Evolutionary conservation across 768 basidiomycete species (phyloP).

Genomic region (Boletellus emodensis): DNA sequence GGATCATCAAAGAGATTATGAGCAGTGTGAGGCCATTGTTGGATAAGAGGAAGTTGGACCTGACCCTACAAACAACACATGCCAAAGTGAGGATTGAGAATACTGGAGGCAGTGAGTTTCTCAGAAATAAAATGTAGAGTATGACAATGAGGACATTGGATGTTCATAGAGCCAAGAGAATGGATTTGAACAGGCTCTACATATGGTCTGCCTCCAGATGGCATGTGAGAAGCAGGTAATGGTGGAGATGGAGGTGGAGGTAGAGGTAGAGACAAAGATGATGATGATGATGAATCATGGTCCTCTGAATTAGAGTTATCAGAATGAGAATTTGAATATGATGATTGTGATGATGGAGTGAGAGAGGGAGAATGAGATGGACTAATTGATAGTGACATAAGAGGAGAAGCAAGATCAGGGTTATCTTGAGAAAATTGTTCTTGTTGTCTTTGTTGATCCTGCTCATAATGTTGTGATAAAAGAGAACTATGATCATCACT

Average conservation of each 20-base stretch:
- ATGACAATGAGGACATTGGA: slow-evolving; percentile 14
- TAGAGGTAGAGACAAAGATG: no score
- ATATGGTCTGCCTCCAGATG: slow-evolving; percentile 9
- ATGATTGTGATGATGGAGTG: neutral
- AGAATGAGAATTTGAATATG: no score
- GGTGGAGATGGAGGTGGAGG: neutral
- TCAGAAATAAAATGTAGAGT: slow-evolving; percentile 15
- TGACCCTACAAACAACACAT: slow-evolving; percentile 29
- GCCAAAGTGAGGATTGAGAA: slow-evolving; percentile 15
- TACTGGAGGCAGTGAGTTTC: neutral
- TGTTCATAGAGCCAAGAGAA: slow-evolving; percentile 2
- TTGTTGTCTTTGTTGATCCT: neutral
- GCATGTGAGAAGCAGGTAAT: neutral
- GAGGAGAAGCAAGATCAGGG: neutral
- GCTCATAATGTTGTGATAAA: neutral
- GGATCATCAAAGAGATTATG: slow-evolving; percentile 15
- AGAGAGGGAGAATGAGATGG: neutral
- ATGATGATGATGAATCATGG: accelerated
- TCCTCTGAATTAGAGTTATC: no score
- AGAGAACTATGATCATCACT: neutral
- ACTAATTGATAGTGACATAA: no score
- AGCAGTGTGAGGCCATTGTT: slow-evolving; percentile 11
- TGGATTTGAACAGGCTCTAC: slow-evolving; percentile 5
- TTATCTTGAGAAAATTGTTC: neutral
- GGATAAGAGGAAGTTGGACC: slow-evolving; percentile 20